Evolutionary conservation across 164 flowering plant genomes (phyloP).

Genomic region (Kalanchoe fedtschenkoi): DNA sequence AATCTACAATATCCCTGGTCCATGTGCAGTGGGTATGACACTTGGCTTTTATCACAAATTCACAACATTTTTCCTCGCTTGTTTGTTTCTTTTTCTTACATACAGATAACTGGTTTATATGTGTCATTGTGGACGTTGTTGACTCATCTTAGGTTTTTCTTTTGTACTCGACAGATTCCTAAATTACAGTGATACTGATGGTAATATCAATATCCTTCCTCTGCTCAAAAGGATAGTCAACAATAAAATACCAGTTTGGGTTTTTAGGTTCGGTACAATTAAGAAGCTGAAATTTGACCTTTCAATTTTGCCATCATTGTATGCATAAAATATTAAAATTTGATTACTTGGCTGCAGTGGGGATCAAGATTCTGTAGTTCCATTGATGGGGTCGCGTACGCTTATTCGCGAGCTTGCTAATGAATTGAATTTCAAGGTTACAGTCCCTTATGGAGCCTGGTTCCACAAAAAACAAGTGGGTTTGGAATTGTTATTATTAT

Average conservation of each 20-base stretch:
- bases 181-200: conserved; percentile 54
- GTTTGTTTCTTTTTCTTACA: not conserved
- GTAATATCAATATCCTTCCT: conserved; percentile 66
- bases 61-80: not conserved
- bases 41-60: not conserved
- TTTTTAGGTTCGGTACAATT: conserved; percentile 52
- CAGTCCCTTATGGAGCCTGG: conserved; percentile 95
- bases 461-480: conserved; percentile 80
- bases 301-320: not conserved
- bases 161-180: conserved; percentile 31
- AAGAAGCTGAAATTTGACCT: not conserved
- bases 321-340: not conserved
- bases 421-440: conserved; percentile 46
- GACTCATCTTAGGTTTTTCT: conserved; percentile 7
- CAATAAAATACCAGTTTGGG: conserved; percentile 57
- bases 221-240: conserved; percentile 55
- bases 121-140: not conserved
- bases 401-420: conserved; percentile 77
- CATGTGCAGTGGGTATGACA: conserved; percentile 73
- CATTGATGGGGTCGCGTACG: conserved; percentile 78
- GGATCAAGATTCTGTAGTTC: conserved; percentile 93
- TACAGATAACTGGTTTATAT: not conserved
- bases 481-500: too few relatives aligned
- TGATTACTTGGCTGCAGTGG: conserved; percentile 49
- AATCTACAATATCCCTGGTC: conserved; percentile 65